phyloP scores from a whole-genome alignment of 257 asterid species.

The Solanum sitiens region DNA sequence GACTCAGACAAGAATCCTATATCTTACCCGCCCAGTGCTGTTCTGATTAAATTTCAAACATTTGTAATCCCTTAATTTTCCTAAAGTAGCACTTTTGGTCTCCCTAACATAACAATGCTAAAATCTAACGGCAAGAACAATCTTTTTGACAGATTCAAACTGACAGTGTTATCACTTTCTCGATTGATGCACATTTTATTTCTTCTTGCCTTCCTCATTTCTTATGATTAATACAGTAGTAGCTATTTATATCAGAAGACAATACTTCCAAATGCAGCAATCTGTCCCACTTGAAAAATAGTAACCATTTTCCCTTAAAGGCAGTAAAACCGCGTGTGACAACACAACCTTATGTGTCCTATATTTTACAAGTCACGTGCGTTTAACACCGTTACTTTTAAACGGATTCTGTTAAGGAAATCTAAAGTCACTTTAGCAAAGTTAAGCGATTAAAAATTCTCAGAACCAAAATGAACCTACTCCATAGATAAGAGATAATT shows the following conservation, averaged over 20 bases:
- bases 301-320: background rate
- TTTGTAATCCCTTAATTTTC: background rate
- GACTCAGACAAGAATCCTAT: background rate
- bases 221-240: no score
- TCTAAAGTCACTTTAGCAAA: no score
- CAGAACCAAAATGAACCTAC: background rate
- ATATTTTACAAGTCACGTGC: background rate
- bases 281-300: no score
- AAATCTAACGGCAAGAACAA: no score
- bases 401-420: background rate
- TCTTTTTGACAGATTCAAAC: background rate
- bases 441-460: background rate
- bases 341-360: background rate
- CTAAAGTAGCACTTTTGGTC: background rate
- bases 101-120: background rate
- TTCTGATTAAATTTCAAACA: no score
- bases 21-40: background rate
- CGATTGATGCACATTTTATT: background rate
- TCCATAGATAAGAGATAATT: background rate
- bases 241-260: background rate
- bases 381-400: no score
- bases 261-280: background rate
- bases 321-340: background rate
- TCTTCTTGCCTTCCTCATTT: background rate
- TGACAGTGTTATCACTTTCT: background rate